Evolutionary conservation across 768 basidiomycete species (phyloP).

Genomic region (Russula emetica): DNA sequence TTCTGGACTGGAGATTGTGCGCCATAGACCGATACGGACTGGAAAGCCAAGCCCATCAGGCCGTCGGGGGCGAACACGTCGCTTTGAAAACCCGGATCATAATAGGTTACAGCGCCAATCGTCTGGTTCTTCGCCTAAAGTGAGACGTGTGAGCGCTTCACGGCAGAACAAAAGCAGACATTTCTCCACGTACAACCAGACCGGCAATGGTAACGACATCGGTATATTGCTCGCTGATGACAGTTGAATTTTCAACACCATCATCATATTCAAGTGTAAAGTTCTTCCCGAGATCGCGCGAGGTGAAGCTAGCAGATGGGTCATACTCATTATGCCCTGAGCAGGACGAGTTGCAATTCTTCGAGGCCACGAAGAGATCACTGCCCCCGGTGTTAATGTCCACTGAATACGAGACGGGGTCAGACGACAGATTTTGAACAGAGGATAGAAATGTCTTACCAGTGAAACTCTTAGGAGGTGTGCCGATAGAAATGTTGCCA

Average conservation of each 20-base stretch:
- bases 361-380: conserved; percentile 37
- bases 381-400: conserved; percentile 40
- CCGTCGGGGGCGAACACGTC: conserved; percentile 38
- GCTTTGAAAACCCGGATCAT: conserved; percentile 34
- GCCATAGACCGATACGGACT: conserved; percentile 30
- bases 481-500: conserved; percentile 18
- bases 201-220: conserved; percentile 43
- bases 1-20: conserved; percentile 37
- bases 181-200: conserved; percentile 5
- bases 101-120: conserved; percentile 43
- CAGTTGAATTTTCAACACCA: conserved; percentile 38
- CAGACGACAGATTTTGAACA: conserved; percentile 35
- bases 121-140: conserved; percentile 36
- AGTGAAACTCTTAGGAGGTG: conserved; percentile 11
- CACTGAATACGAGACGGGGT: conserved; percentile 30
- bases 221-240: conserved; percentile 40
- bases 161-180: too few relatives aligned
- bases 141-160: neutral
- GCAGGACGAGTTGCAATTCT: conserved; percentile 34
- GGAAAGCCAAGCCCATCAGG: conserved; percentile 41
- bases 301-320: conserved; percentile 11
- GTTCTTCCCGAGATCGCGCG: conserved; percentile 29
- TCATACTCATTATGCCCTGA: conserved; percentile 9
- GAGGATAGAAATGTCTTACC: neutral
- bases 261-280: conserved; percentile 40